Evolutionary conservation across 108 stramenopile species (phyloP), one percentile per base, ranked within the genome.

Genomic region (Nannochloropsis gaditana): DNA sequence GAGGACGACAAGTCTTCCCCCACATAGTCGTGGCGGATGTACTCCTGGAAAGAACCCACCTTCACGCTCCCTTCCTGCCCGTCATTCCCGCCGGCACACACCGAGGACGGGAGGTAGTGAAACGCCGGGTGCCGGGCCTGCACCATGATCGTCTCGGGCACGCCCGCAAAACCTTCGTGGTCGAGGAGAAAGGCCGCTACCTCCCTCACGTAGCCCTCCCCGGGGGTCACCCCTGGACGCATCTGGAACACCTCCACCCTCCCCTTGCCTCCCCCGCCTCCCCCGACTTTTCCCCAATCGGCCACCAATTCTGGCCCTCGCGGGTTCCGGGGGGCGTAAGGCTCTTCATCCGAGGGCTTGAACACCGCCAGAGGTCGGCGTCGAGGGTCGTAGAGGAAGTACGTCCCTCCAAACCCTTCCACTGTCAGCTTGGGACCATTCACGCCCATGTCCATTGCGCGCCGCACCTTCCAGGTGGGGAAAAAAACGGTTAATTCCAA

Each of bases 271-370:
- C 41, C 15, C 11, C 80, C 41, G 43, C 80, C 85, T 11, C 84
- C 44, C 45, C 91, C 50, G 5, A 42, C 80, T 11, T 41, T 41
- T 41, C 80, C 92, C 10, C 82, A 80, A 42, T 44, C 80, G 43
- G 43, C 19, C 45, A 15, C 44, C 21, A 44, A 31, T 82, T 94
- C 92, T 82, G 95, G 94, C 9, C 95, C 94, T 42, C 95, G 90
- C 2, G 99, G 97, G 87, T 99, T 99, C 91, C 97, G 98, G 87
- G 94, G 95, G 15, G 96, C 95, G 87, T 95, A 96, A 1, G 97
- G 97, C 87, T 99, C 99, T 86, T 99, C 99, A 90, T 99, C 99
- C 9, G 93, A 91, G 17, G 99, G 97, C 85, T 99, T 99, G 91
- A 98, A 99, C 31, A 96, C 96, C 5, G 93, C 97, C 44, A 97